Base-by-base conservation (phyloP, 192 early-diverging fungal species). In the Gaertneriomyces semiglobifer region DNA sequence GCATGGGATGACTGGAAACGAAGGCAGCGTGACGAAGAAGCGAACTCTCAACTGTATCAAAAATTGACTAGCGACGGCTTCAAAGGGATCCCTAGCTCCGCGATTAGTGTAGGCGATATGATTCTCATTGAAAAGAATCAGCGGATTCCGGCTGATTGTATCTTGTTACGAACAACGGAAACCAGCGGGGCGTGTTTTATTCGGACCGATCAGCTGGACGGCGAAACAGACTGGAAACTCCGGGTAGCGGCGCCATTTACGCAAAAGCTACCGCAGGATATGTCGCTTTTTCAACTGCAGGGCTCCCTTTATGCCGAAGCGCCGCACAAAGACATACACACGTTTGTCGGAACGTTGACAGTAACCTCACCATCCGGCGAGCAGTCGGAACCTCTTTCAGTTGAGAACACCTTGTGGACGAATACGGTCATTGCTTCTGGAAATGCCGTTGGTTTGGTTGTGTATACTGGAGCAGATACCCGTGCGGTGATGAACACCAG, bases 171-270 rank as follows among this genome's bases (percentile, higher is more conserved):
- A 48, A 95, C 95, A 6, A 88, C 86, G 7, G 93, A 98, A 63
- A 66, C 75, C 18, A 81, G 80, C 9, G 95, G 95, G 1, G 85
- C 92, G 9, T 94, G 91, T 63, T 98, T 98, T 80, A 94, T 98
- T 72, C 81, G 94, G 41, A 98, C 95, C 0, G 95, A 96, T 76
- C 94, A 98, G 72, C 81, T 98, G 38, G 95, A 98, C 63, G 95
- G 95, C 62, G 95, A 98, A 68, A 98, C 95, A 0, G 94, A 98
- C 71, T 96, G 94, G 94, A 98, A 98, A 78, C 76, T 98, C 64
- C 79, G 90, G 66, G 72, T 95, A 19, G 95, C 95, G 0, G 88
- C 94, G 25, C 87, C 90, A 5, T 85, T 85, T 0, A 84, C 86
- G 8, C 95, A 98, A 69, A 88, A 87, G 56, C 77, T 92, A 12